Evolutionary conservation across 148 eudicot genomes (phyloP).

Genomic region (Cornus suecica): DNA sequence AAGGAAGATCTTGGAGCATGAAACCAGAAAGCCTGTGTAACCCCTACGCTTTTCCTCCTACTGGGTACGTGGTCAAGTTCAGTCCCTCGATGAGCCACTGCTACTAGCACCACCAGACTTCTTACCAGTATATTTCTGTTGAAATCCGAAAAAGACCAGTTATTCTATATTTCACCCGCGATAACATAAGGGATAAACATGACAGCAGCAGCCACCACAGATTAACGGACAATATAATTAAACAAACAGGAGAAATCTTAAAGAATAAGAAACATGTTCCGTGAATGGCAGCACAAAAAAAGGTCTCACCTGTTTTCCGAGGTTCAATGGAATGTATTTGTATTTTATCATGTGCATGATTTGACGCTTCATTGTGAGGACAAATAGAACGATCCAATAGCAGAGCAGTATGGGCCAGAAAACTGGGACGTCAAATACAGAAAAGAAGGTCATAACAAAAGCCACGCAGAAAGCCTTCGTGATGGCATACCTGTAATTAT

Average conservation of each 20-base stretch:
- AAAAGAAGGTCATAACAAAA: conserved; percentile 38
- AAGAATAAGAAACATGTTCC: not conserved
- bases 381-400: conserved; percentile 69
- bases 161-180: not conserved
- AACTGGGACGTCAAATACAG: conserved; percentile 44
- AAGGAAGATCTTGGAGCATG: not conserved
- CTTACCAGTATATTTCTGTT: conserved; percentile 14
- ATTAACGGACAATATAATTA: not conserved
- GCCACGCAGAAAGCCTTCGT: conserved; percentile 61
- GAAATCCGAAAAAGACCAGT: not conserved
- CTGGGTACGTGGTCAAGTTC: not conserved
- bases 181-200: not conserved
- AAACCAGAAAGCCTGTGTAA: not conserved
- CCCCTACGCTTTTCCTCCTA: conserved; percentile 4
- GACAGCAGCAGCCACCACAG: not conserved
- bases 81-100: conserved; percentile 3
- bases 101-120: not conserved
- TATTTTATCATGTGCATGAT: conserved; percentile 45
- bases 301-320: conserved; percentile 63
- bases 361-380: conserved; percentile 48
- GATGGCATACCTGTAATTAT: conserved; percentile 41
- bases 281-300: not conserved
- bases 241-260: not conserved
- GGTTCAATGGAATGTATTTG: conserved; percentile 37
- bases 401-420: conserved; percentile 63